Conservation (phyloP, 1,284 basidiomycete genomes). For the Pholiota adiposa region DNA sequence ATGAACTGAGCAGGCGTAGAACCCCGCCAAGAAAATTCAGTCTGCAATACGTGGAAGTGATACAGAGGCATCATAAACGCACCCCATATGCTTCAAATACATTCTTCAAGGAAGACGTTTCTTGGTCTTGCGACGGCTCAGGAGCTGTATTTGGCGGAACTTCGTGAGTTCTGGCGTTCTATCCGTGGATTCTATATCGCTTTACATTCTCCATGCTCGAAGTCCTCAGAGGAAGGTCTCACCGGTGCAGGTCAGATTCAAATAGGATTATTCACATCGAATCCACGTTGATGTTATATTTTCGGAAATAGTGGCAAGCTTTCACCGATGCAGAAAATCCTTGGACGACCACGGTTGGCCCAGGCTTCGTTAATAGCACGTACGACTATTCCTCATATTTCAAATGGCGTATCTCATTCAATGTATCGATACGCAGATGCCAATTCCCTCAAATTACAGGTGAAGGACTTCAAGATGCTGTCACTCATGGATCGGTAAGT, state of each 20-base stretch:
- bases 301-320: conserved; percentile 43
- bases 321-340: conserved; percentile 40
- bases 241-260: conserved; percentile 37
- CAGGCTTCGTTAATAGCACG: conserved; percentile 46
- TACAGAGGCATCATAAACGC: conserved; percentile 53
- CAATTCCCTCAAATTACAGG: conserved; percentile 50
- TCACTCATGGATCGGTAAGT: conserved; percentile 43
- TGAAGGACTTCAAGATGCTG: conserved; percentile 44
- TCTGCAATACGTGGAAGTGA: conserved; percentile 49
- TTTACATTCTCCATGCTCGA: background rate
- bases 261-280: background rate
- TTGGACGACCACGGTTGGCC: conserved; percentile 41
- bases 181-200: background rate
- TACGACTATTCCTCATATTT: conserved; percentile 25
- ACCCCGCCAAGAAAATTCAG: conserved; percentile 35
- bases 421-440: conserved; percentile 34
- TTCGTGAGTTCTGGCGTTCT: conserved; percentile 26
- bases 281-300: background rate
- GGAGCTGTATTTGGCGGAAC: conserved; percentile 42
- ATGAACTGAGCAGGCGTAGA: conserved; percentile 20
- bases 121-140: conserved; percentile 43
- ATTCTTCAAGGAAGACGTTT: conserved; percentile 48
- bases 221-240: conserved; percentile 27
- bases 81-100: conserved; percentile 51
- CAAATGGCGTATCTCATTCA: background rate